phyloP scores from a whole-genome alignment of 106 monocot species.

The Allium fistulosum region DNA sequence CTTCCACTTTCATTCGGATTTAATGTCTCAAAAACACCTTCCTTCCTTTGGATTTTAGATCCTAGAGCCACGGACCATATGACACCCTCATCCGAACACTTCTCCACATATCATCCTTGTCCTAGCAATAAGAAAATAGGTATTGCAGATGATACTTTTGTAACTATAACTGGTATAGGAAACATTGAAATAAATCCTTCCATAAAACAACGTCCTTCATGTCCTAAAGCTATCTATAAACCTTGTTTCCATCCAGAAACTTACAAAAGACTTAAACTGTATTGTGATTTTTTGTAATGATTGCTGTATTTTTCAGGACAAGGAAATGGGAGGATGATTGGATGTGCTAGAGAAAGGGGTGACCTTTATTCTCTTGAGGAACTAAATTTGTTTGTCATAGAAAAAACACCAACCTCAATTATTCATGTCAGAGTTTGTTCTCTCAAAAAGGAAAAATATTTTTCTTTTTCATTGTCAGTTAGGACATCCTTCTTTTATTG shows the following conservation, averaged over 20 bases:
- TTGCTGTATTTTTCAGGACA: slow-evolving; percentile 5
- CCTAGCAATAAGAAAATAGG: slow-evolving; percentile 4
- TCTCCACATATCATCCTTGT: not conserved
- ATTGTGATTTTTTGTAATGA: not conserved
- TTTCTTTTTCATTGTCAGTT: slow-evolving; percentile 1
- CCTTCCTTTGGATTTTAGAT: not conserved
- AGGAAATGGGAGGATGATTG: not conserved
- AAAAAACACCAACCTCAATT: not conserved
- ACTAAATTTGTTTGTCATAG: not conserved
- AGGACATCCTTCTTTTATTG: not conserved
- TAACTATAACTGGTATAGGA: not conserved
- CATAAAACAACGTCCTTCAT: not conserved
- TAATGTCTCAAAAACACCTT: not conserved
- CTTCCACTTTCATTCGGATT: not conserved
- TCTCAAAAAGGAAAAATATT: not conserved
- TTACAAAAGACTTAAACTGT: not conserved
- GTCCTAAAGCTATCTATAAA: not conserved
- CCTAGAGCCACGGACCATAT: not conserved
- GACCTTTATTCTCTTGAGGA: not conserved
- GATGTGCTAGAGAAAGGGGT: slow-evolving; percentile 4
- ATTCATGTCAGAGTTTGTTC: not conserved
- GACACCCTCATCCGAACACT: not conserved
- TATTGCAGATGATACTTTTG: not conserved
- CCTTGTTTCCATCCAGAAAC: slow-evolving; percentile 1
- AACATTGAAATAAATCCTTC: not conserved